Evolutionary conservation across 305 asterid genomes (phyloP).

Genomic region (Lippia alba): DNA sequence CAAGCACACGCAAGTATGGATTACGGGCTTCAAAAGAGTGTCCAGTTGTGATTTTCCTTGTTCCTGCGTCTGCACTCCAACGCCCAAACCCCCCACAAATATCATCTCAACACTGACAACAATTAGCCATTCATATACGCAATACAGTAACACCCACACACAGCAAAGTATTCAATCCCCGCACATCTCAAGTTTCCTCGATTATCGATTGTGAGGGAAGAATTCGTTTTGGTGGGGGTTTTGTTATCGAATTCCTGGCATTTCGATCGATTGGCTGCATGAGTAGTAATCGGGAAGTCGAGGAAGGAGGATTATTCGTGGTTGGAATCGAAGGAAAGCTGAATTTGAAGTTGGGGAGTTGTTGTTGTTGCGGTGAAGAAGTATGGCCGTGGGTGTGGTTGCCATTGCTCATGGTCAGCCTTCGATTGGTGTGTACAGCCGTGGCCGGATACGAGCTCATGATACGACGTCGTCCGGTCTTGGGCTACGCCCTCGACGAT

Average conservation of each 20-base stretch:
- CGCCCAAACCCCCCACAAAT: too few relatives aligned
- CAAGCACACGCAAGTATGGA: too few relatives aligned
- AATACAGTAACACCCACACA: too few relatives aligned
- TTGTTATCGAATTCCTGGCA: background rate
- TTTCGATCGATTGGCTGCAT: conserved; percentile 58
- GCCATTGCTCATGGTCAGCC: conserved; percentile 53
- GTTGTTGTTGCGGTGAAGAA: conserved; percentile 30
- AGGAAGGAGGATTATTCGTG: conserved; percentile 28
- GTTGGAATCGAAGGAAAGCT: conserved; percentile 20
- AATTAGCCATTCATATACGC: too few relatives aligned
- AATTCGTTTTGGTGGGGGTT: conserved; percentile 10
- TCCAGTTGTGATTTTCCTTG: too few relatives aligned
- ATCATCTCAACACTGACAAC: too few relatives aligned
- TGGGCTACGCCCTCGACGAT: conserved; percentile 57
- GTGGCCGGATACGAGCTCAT: conserved; percentile 44
- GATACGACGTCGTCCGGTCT: conserved; percentile 50
- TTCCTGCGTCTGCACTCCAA: too few relatives aligned
- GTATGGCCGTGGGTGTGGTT: conserved; percentile 52
- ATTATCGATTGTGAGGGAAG: background rate
- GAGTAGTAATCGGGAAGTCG: conserved; percentile 52
- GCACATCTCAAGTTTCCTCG: background rate
- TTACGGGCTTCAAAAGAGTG: too few relatives aligned
- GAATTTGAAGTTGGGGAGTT: conserved; percentile 32
- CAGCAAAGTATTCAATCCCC: too few relatives aligned
- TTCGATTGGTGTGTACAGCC: conserved; percentile 33